These are phyloP conservation scores for Taphrina pruni DNA, from an alignment of 1,139 yeast genomes.

Conservation along the genomic window DNA sequence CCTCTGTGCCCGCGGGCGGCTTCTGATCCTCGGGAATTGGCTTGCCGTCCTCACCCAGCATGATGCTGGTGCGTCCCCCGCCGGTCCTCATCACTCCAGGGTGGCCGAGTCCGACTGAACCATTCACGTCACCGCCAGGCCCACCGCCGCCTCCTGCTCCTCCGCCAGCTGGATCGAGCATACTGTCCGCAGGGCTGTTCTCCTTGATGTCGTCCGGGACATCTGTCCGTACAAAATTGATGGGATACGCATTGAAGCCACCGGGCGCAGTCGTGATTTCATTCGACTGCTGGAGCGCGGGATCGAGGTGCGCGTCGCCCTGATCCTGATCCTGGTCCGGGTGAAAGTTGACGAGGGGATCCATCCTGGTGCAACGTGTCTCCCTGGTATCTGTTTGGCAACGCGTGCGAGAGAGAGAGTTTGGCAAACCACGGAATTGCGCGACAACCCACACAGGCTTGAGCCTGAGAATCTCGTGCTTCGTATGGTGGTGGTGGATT, in stretches of 20 bases:
- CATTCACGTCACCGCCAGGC: not conserved
- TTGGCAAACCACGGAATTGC: not conserved
- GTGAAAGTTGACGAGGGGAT: slow-evolving; percentile 13
- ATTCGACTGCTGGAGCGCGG: slow-evolving; percentile 34
- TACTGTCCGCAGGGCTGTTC: slow-evolving; percentile 1
- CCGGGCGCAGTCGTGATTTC: slow-evolving; percentile 33
- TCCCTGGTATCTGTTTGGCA: too few species aligned
- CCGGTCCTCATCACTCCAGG: slow-evolving; percentile 2
- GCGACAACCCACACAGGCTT: not conserved
- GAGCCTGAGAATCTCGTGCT: slow-evolving; percentile 20
- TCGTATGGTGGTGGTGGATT: not conserved
- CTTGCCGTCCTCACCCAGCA: slow-evolving; percentile 38
- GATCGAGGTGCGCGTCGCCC: slow-evolving; percentile 23
- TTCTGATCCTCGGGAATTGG: slow-evolving; percentile 46
- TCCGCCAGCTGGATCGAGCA: not conserved
- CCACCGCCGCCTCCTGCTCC: too few species aligned
- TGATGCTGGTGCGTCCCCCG: slow-evolving; percentile 28
- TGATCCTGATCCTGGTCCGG: slow-evolving; percentile 35
- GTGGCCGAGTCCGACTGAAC: slow-evolving; percentile 15
- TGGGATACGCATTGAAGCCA: slow-evolving; percentile 28
- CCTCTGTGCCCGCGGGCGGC: slow-evolving; percentile 68
- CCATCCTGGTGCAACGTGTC: not conserved
- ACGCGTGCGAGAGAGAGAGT: not conserved
- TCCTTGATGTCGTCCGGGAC: slow-evolving; percentile 33
- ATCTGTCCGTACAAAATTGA: slow-evolving; percentile 22